Base-by-base conservation (phyloP, 768 basidiomycete species). In the Boletus reticulatus region DNA sequence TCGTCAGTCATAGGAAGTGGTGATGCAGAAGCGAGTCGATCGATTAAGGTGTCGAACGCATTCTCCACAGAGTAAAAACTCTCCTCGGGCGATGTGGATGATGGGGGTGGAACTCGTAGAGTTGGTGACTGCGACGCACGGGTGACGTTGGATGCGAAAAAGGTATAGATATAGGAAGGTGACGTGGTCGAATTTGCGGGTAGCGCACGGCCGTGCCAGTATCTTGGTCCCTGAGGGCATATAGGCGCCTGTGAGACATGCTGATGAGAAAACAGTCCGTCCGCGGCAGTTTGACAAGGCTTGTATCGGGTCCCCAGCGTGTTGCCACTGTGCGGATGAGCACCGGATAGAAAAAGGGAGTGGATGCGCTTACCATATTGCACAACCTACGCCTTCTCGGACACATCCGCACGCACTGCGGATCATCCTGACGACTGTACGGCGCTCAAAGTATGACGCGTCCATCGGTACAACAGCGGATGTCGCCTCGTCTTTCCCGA, bases 361-460 rank as follows among this genome's bases (percentile, higher is more conserved):
- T 4, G 43, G 5, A 41, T 9, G 36, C 7, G 70, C 78, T 64
- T 50, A 78, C 83, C 84, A 87, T 43, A 76, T 76, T 3, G 79
- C 76, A 70, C 87, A 89, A 19, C 84, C 87, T 11, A 89, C 74
- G 6, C 85, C 86, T 67, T 88, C 85, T 34, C 83, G 78, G 38
- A 83, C 67, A 61, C 87, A 89, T 14, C 87, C 85, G 60, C 87
- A 89, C 4, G 81, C 71, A 57, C 79, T 82, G 57, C 73, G 75
- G 53, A 80, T 73, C 67, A 82, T 79, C 67, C 78, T 78, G 38
- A 79, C 76, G 17, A 78, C 72, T 14, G 76, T 72, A 13, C 72
- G 60, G 34, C 77, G 70, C 59, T 83, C 81, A 65, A 88, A 85
- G 68, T 88, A 88, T 12, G 67, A 69, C 6, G 80, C 62, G 54